Percentiles rank a stretch among this genome's conserved stretches.
Evolutionary conservation across 148 eudicot genomes (phyloP).

Genomic region (Euryodendron excelsum): DNA sequence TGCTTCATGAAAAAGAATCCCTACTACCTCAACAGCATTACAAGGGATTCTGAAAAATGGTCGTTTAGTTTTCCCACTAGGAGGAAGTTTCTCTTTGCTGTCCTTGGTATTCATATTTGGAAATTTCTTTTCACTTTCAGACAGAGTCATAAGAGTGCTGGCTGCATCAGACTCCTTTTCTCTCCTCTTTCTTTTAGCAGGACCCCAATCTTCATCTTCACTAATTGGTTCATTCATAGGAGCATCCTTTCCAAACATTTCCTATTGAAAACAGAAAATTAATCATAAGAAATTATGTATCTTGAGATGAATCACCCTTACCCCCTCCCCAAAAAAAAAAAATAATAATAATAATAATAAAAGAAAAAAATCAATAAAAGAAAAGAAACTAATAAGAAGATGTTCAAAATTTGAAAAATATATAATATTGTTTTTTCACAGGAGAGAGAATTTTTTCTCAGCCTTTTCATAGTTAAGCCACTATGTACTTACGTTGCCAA

Average conservation of each 20-base stretch:
- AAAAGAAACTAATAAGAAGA: no score
- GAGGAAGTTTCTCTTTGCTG: conserved; percentile 23
- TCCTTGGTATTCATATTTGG: conserved; percentile 27
- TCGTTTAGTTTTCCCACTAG: conserved; percentile 33
- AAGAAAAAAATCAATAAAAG: not conserved
- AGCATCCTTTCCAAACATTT: conserved; percentile 90
- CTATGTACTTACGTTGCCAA: not conserved
- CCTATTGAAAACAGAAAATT: conserved; percentile 43
- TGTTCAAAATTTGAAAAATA: no score
- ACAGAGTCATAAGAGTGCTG: conserved; percentile 55
- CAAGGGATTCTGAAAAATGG: conserved; percentile 61
- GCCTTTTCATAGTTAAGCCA: not conserved
- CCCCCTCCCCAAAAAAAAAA: not conserved
- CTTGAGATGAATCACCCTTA: not conserved
- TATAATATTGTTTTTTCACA: no score
- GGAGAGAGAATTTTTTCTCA: no score
- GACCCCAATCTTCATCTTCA: conserved; percentile 99
- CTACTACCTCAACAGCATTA: conserved; percentile 66
- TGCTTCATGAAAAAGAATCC: conserved; percentile 9
- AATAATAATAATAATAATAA: no score
- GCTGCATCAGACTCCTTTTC: conserved; percentile 75
- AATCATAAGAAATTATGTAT: not conserved
- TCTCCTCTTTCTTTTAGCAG: conserved; percentile 59
- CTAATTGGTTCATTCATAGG: conserved; percentile 51
- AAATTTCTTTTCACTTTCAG: conserved; percentile 44